phyloP scores from a whole-genome alignment of 2,329 filamentous ascomycete species.

The Tolypocladium tundrense region DNA sequence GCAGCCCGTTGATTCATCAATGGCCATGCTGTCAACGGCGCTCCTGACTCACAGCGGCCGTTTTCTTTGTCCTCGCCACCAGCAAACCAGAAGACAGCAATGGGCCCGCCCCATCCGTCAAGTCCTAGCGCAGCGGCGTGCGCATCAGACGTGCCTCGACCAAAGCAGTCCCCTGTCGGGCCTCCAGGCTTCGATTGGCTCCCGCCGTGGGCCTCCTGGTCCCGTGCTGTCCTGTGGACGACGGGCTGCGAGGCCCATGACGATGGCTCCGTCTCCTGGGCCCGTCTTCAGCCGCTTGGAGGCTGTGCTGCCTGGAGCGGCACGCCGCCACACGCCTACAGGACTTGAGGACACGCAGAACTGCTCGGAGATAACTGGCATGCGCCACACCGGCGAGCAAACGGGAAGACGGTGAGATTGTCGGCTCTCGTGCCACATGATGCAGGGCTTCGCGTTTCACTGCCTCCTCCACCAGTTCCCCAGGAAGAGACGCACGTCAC shows the following conservation, averaged over 20 bases:
- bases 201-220: background rate
- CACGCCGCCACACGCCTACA: background rate
- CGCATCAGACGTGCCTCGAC: background rate
- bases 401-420: background rate
- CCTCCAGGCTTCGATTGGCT: background rate
- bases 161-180: background rate
- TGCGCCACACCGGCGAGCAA: conserved; percentile 1
- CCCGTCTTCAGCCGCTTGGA: conserved; percentile 2
- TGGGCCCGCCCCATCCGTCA: background rate
- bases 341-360: background rate
- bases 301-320: conserved; percentile 7
- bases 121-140: background rate
- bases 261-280: background rate
- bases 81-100: background rate
- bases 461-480: background rate
- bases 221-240: background rate
- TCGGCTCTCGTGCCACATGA: background rate
- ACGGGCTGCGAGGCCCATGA: background rate
- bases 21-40: background rate
- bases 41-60: background rate
- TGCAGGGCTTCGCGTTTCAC: background rate
- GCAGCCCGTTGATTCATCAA: background rate
- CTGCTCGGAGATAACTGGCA: background rate
- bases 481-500: background rate
- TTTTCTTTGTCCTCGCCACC: background rate